Base-by-base conservation (phyloP, 352 stramenopile species). In the Globisporangium spinosum region DNA sequence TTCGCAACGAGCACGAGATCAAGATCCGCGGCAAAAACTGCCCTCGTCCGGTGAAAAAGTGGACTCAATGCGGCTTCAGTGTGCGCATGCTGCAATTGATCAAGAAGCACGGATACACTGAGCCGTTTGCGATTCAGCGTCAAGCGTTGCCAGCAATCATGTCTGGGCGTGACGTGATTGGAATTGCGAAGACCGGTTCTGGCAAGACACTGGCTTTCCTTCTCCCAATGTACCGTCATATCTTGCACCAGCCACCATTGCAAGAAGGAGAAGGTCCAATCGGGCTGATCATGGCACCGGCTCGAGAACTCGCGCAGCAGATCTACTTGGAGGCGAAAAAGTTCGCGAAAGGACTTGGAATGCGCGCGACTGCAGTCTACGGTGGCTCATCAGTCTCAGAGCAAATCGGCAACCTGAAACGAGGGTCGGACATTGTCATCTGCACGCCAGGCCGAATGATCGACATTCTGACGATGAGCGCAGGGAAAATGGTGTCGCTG, bases 391-490 rank as follows among this genome's bases (percentile, higher is more conserved):
- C 85, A 10, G 96, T 99, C 9, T 97, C 95, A 0, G 97, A 99
- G 61, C 98, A 99, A 77, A 99, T 99, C 75, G 97, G 85, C 9
- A 98, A 99, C 74, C 72, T 99, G 47, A 99, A 99, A 73, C 85
- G 97, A n/a, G 98, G 98, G 55, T 98, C 82, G 0, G 92, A 99
- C 54, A 98, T 99, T 77, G 95, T 99, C 9, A 98, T 99, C 35
- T 98, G 97, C 27, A 99, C 98, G 6, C 98, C 98, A 13, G 98
- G 98, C 1, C 88, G 98, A 27, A 97, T 99, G 87, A 99, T 99
- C 78, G 98, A 99, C 76, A 99, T 99, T 73, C 72, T 99, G 22
- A 98, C 90, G 32, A 99, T 99, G 96, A 98, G 98, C 75, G 91
- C 93, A 12, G 97, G 98, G 43, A 94, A 95, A 55, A 91, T 99